A percentile compares a stretch with the other conserved stretches of the same genome.
These are phyloP conservation scores for Candida peoriensis DNA, from an alignment of 805 yeast species.

Conservation along the genomic window DNA sequence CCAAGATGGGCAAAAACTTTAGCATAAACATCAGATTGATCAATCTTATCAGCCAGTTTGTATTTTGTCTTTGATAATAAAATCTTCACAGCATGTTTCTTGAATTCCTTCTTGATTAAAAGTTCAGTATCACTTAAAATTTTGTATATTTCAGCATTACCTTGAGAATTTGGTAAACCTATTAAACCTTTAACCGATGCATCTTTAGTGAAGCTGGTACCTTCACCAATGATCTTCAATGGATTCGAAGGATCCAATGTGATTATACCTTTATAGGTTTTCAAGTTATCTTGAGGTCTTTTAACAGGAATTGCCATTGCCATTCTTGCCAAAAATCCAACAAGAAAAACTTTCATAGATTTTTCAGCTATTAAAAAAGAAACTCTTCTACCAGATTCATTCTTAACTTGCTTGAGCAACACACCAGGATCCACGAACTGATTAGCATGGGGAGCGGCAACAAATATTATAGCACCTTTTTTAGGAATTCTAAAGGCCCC, in stretches of 20 bases:
- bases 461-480: slow-evolving; percentile 83
- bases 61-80: slow-evolving; percentile 50
- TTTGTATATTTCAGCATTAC: slow-evolving; percentile 65
- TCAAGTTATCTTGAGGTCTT: slow-evolving; percentile 84
- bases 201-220: slow-evolving; percentile 55
- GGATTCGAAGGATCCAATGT: slow-evolving; percentile 50
- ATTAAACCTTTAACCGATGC: slow-evolving; percentile 63
- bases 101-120: slow-evolving; percentile 64
- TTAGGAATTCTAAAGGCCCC: slow-evolving; percentile 74
- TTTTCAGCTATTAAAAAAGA: slow-evolving; percentile 83
- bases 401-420: slow-evolving; percentile 74
- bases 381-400: slow-evolving; percentile 60
- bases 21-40: slow-evolving; percentile 80
- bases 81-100: slow-evolving; percentile 38
- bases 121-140: slow-evolving; percentile 71
- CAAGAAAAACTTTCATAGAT: slow-evolving; percentile 57
- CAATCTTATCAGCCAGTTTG: slow-evolving; percentile 77
- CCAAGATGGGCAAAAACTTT: slow-evolving; percentile 81
- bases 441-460: slow-evolving; percentile 97
- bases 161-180: slow-evolving; percentile 73
- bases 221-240: slow-evolving; percentile 53
- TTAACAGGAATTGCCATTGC: slow-evolving; percentile 87
- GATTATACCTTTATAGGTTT: slow-evolving; percentile 62
- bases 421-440: slow-evolving; percentile 80
- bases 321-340: slow-evolving; percentile 72